Evolutionary conservation across 192 early-diverging fungal species (phyloP).

Genomic region (Podila minutissima): DNA sequence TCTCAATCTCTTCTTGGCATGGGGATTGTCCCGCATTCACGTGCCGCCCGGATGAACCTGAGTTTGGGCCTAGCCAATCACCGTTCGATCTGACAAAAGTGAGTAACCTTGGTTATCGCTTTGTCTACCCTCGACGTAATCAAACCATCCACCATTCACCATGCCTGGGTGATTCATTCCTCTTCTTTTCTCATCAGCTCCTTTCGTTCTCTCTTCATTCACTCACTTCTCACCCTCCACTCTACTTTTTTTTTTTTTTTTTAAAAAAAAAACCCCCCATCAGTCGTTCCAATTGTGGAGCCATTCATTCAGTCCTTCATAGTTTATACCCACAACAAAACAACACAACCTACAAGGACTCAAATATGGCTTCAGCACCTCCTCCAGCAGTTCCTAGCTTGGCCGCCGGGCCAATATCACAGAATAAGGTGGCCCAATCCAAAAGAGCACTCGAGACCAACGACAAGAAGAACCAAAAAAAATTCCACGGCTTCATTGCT

Average conservation of each 20-base stretch:
- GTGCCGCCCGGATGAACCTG: no score
- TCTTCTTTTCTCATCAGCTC: background rate
- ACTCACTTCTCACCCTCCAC: background rate
- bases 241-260: no score
- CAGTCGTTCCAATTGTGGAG: background rate
- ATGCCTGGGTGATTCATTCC: background rate
- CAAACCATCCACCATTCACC: background rate
- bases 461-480: constrained; percentile 55
- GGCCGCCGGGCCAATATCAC: background rate
- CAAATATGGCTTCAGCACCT: background rate
- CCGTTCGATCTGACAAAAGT: no score
- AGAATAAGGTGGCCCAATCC: background rate
- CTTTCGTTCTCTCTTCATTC: constrained; percentile 1
- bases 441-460: background rate
- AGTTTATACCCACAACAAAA: background rate
- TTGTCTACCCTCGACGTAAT: no score
- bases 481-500: constrained; percentile 72
- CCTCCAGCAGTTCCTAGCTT: background rate
- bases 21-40: no score
- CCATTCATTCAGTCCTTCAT: background rate
- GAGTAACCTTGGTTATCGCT: no score
- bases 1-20: no score
- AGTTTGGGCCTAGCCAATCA: no score
- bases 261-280: background rate
- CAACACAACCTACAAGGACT: background rate